phyloP scores from a whole-genome alignment of 208 protist species.

The Crithidia expoeki region DNA sequence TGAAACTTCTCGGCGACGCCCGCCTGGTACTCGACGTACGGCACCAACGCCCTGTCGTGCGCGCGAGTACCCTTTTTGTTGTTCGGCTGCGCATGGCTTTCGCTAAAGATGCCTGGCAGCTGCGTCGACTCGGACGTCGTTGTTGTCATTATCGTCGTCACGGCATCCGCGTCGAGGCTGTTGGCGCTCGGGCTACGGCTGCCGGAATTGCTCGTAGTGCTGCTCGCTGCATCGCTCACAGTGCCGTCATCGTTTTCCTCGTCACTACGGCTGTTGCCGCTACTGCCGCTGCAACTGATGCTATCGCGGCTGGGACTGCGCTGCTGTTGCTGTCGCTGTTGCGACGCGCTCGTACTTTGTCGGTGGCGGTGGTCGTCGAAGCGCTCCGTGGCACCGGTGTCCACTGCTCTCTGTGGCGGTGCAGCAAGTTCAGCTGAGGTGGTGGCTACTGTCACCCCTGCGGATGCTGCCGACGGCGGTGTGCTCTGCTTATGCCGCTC shows the following conservation, averaged over 20 bases:
- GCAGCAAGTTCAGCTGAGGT: too few relatives aligned
- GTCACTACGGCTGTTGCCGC: not conserved
- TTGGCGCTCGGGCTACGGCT: not conserved
- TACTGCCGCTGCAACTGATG: not conserved
- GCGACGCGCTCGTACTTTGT: not conserved
- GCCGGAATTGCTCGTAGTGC: not conserved
- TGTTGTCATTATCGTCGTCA: not conserved
- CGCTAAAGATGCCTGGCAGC: conserved; percentile 4
- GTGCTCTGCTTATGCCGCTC: not conserved
- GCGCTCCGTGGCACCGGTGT: not conserved
- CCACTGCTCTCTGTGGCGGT: too few relatives aligned
- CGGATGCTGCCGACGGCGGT: not conserved
- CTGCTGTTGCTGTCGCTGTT: not conserved
- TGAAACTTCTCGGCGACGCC: not conserved
- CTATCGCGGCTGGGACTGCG: conserved; percentile 5
- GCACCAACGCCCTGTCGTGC: not conserved
- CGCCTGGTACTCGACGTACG: not conserved
- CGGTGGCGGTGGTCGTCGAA: not conserved
- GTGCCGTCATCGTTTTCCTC: not conserved
- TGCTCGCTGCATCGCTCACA: not conserved
- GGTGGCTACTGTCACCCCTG: not conserved
- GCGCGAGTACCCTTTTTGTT: not conserved
- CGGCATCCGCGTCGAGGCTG: not conserved
- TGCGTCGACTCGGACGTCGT: not conserved
- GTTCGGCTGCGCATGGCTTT: not conserved